These are phyloP conservation scores for Passalora sequoiae DNA, from an alignment of 2,329 filamentous ascomycete genomes.

Conservation along the genomic window DNA sequence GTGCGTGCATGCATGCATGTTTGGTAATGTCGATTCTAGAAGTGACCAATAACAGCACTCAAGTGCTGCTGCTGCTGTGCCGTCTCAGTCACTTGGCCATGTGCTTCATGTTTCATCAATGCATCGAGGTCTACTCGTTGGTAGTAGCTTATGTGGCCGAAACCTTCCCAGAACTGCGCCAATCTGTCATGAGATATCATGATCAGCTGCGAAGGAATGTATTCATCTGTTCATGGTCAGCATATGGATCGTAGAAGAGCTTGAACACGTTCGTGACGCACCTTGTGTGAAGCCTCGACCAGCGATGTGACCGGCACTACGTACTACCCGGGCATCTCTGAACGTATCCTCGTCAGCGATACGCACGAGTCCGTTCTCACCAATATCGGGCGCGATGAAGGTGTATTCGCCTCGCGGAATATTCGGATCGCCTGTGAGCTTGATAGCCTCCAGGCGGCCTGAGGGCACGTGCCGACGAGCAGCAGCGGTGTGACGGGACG, in stretches of 20 bases:
- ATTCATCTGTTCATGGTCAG: slow-evolving; percentile 56
- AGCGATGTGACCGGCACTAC: slow-evolving; percentile 72
- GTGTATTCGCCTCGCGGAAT: slow-evolving; percentile 81
- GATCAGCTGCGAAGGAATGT: slow-evolving; percentile 69
- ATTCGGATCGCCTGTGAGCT: slow-evolving; percentile 86
- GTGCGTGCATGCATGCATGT: no score
- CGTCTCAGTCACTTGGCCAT: no score
- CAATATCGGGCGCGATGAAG: slow-evolving; percentile 75
- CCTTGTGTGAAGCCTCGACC: slow-evolving; percentile 64
- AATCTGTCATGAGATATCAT: slow-evolving; percentile 70
- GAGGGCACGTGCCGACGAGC: slow-evolving; percentile 42
- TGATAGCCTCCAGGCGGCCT: slow-evolving; percentile 74
- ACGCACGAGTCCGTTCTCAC: slow-evolving; percentile 58
- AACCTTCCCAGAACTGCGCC: slow-evolving; percentile 73
- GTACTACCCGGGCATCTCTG: slow-evolving; percentile 66
- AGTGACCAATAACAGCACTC: slow-evolving; percentile 1
- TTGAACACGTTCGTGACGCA: no score
- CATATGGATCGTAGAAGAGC: no score
- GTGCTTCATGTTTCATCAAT: slow-evolving; percentile 20
- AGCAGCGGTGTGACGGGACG: neutral
- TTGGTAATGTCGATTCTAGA: no score
- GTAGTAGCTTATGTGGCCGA: slow-evolving; percentile 48
- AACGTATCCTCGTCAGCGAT: slow-evolving; percentile 64
- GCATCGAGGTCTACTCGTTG: slow-evolving; percentile 44
- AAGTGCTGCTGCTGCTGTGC: neutral